Percentiles rank a stretch among this genome's conserved stretches.
Evolutionary conservation across 768 basidiomycete genomes (phyloP).

Genomic region (Phlebiopsis flavidoalba): DNA sequence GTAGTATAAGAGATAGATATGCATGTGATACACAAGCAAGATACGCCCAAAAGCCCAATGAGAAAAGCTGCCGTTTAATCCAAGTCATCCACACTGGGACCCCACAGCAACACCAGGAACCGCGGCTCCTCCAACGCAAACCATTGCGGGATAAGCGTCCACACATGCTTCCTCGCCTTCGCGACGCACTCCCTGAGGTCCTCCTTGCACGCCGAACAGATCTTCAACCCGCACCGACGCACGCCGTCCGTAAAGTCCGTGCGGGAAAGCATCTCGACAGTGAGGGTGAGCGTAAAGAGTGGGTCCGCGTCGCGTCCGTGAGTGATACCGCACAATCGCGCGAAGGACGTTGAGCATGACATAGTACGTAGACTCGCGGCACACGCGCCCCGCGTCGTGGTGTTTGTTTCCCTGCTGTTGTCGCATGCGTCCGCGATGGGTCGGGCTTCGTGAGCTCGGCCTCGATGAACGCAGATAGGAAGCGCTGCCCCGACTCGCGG

Average conservation of each 20-base stretch:
- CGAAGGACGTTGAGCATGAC: slow-evolving; percentile 70
- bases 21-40: not conserved
- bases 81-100: not conserved
- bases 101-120: not conserved
- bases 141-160: slow-evolving; percentile 58
- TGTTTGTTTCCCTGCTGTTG: too few species aligned
- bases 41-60: not conserved
- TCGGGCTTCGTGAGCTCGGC: slow-evolving; percentile 47
- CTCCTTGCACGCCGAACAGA: slow-evolving; percentile 46
- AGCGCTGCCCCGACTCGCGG: slow-evolving; percentile 60
- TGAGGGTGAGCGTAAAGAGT: slow-evolving; percentile 62
- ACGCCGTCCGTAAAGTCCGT: slow-evolving; percentile 67
- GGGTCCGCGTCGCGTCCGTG: slow-evolving; percentile 72
- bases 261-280: slow-evolving; percentile 64
- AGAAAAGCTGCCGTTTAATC: not conserved
- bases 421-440: slow-evolving; percentile 44
- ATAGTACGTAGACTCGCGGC: slow-evolving; percentile 70
- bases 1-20: too few species aligned
- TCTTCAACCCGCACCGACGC: slow-evolving; percentile 45
- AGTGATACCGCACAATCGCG: slow-evolving; percentile 65
- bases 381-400: slow-evolving; percentile 33
- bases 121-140: slow-evolving; percentile 40
- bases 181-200: slow-evolving; percentile 38
- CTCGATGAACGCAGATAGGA: slow-evolving; percentile 56
- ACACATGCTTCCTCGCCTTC: slow-evolving; percentile 55